Conservation (phyloP, 805 yeast species). For the Yarrowia osloensis region DNA sequence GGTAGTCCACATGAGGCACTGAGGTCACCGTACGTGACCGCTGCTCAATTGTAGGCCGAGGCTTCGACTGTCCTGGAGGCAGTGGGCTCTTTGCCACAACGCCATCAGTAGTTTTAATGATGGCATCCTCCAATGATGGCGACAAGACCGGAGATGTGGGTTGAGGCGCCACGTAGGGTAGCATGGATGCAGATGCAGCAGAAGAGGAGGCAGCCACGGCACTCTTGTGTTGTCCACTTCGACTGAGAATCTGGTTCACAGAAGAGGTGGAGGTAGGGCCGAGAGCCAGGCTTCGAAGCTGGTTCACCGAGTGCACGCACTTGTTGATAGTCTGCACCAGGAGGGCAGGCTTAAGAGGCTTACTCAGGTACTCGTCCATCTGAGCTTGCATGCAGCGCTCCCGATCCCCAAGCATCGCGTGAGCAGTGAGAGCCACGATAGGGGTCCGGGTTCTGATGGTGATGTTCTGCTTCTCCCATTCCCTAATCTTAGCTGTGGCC, state of each 20-base stretch:
- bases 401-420: conserved; percentile 91
- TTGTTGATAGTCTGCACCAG: conserved; percentile 82
- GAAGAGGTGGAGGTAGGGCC: conserved; percentile 39
- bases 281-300: conserved; percentile 44
- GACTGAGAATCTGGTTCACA: conserved; percentile 26
- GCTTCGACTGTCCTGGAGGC: neutral
- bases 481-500: conserved; percentile 82
- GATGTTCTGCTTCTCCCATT: conserved; percentile 80
- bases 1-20: conserved; percentile 18
- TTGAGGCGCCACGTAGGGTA: conserved; percentile 28
- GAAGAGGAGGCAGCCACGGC: conserved; percentile 18
- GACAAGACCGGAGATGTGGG: conserved; percentile 26
- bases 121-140: conserved; percentile 23
- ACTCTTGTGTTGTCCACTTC: conserved; percentile 27
- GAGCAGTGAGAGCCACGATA: conserved; percentile 87
- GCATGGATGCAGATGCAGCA: conserved; percentile 27
- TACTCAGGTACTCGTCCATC: conserved; percentile 89
- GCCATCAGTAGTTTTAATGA: conserved; percentile 22
- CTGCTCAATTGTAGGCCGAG: conserved; percentile 22
- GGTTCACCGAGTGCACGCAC: conserved; percentile 60
- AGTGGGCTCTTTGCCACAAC: conserved; percentile 9
- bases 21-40: conserved; percentile 27
- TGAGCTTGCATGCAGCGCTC: conserved; percentile 84
- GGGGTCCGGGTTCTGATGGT: conserved; percentile 79
- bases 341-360: conserved; percentile 81